Evolutionary conservation across 495 filamentous ascomycete species (phyloP).

Genomic region (Trichoderma reesei): DNA sequence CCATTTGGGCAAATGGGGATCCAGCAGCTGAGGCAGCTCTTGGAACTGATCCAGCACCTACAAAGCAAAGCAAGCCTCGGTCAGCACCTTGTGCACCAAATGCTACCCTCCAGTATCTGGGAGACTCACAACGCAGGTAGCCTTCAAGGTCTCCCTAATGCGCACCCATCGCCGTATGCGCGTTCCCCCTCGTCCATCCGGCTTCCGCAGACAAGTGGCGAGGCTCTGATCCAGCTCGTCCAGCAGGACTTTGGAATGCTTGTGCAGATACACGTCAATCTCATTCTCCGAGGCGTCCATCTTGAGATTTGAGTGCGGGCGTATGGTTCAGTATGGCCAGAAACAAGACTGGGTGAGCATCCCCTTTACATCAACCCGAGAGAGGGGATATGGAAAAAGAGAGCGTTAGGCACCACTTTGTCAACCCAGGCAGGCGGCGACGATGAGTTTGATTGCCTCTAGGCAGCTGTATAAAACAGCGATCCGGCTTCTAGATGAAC

Average conservation of each 20-base stretch:
- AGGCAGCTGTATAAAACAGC: not conserved
- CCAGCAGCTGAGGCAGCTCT: slow-evolving; percentile 92
- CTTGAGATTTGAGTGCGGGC: not conserved
- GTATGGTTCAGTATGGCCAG: not conserved
- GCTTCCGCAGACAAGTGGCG: slow-evolving; percentile 40
- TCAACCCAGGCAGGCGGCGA: not conserved
- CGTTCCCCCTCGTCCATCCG: slow-evolving; percentile 18
- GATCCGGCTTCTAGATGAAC: not conserved
- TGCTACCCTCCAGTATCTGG: no score
- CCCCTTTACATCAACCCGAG: slow-evolving; percentile 6
- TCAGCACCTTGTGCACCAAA: no score
- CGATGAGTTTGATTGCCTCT: not conserved
- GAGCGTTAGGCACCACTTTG: slow-evolving; percentile 11
- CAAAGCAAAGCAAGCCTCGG: not conserved
- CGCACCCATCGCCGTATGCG: slow-evolving; percentile 33
- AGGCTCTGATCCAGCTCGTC: slow-evolving; percentile 51
- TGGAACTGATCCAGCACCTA: slow-evolving; percentile 74
- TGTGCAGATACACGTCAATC: slow-evolving; percentile 63
- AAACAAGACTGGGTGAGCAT: not conserved
- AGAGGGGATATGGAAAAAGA: not conserved
- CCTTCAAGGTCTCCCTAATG: slow-evolving; percentile 30
- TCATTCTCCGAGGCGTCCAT: slow-evolving; percentile 48
- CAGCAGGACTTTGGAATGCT: slow-evolving; percentile 57
- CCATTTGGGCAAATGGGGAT: slow-evolving; percentile 68
- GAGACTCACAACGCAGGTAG: slow-evolving; percentile 2